Evolutionary conservation across 2,329 filamentous ascomycete species (phyloP), one percentile per base, ranked within the genome.

Genomic region (Cytospora paraplurivora): DNA sequence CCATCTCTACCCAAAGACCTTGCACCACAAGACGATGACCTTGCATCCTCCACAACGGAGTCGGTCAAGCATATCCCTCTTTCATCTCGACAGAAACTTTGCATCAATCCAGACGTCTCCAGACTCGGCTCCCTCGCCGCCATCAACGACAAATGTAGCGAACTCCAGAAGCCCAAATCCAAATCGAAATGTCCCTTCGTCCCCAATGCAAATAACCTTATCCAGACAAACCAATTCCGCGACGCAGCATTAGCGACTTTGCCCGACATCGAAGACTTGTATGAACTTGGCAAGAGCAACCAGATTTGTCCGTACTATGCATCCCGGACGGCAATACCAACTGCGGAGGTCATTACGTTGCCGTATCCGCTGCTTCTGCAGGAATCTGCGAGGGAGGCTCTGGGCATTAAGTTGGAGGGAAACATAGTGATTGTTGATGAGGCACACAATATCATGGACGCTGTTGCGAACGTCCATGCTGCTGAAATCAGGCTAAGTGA

Each of bases 401-500:
- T 99, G 0, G 89, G 90, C 0, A 87, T 99, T 51, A 94, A 90
- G 32, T 77, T 99, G 10, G 93, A 96, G 70, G 87, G 88, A 6
- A 95, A 96, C 71, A 82, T 99, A 0, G 88, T 99, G n/a, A 90
- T 99, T 33, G 91, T 99, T 55, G 95, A 99, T 69, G 95, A 99
- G 78, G 95, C 95, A 0, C 95, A 99, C 74, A 99, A 99, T 72
- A 85, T 99, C 59, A 97, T 97, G 89, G 93, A 97, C 74, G 93
- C 94, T 0, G 92, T 99, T 53, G 86, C 92, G 17, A 89, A 88
- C 53, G 95, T 97, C 38, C 88, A 97, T 73, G 93, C 93, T 0
- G 86, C 92, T 0, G 86, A 90, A 41, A 83, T 98, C 21, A 86
- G 85, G 2, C 78, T 96, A 4, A 79, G 79, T 33, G 93, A 97